Conservation (phyloP, 78 protist genomes). For the Polysphondylium violaceum region DNA sequence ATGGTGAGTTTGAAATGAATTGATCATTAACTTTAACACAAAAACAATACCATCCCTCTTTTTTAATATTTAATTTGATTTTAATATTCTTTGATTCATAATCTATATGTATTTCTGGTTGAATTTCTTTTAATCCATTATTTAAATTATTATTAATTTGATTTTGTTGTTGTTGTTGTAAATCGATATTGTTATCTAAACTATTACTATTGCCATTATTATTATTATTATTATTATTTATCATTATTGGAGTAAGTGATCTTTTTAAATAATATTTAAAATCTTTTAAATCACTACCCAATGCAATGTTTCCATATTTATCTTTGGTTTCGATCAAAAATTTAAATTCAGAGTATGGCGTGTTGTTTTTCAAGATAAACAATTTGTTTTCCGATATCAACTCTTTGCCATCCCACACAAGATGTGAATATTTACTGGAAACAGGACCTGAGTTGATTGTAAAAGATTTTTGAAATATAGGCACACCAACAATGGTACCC, state of each 20-base stretch:
- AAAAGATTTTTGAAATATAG: slow-evolving; percentile 8
- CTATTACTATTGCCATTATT: neutral
- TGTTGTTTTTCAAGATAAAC: slow-evolving; percentile 28
- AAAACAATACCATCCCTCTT: slow-evolving; percentile 36
- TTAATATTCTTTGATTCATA: slow-evolving; percentile 2
- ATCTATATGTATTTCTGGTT: neutral
- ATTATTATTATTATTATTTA: slow-evolving; percentile 9
- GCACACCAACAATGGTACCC: slow-evolving; percentile 5
- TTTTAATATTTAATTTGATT: neutral
- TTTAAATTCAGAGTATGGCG: neutral
- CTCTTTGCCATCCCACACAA: slow-evolving; percentile 72
- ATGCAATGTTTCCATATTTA: slow-evolving; percentile 27
- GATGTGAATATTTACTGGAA: slow-evolving; percentile 30
- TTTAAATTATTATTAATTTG: neutral
- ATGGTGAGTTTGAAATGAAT: slow-evolving; percentile 41
- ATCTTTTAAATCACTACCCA: neutral
- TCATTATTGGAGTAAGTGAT: slow-evolving; percentile 35
- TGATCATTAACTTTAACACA: neutral
- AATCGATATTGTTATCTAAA: neutral
- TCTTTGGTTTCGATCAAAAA: slow-evolving; percentile 56
- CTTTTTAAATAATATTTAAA: slow-evolving; percentile 24
- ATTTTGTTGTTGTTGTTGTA: neutral
- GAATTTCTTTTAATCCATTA: slow-evolving; percentile 15
- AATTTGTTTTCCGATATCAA: slow-evolving; percentile 59
- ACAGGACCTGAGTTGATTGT: slow-evolving; percentile 21